Evolutionary conservation across 495 filamentous ascomycete genomes (phyloP), one percentile per base, ranked within the genome.

Genomic region (Penicillium desertorum): DNA sequence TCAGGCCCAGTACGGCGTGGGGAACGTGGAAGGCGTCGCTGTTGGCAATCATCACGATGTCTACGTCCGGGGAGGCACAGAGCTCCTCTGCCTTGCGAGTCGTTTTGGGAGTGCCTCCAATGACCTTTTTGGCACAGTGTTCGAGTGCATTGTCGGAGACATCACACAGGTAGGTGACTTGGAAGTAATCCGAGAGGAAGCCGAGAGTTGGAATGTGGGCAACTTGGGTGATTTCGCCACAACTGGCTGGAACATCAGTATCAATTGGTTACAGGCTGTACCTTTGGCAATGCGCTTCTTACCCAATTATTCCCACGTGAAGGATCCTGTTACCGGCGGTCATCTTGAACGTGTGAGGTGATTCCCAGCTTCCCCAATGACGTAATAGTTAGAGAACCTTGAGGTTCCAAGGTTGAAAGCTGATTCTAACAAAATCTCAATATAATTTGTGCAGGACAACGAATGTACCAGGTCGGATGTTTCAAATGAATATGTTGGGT

Each of bases 201-300:
- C 55, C 54, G 10, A 80, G 56, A 9, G 62, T 74, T 16, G 76
- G 76, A 29, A 80, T 61, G 52, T 80, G 78, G 34, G 70, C 59
- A 6, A 75, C 71, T 60, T 80, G 78, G 16, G 78, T 65, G 19
- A 80, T 65, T 32, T 76, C 54, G 29, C 59, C 59, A 25, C 59
- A 61, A 11, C 59, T 49, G 41, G 10, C 1, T 29, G 1, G 25
- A 17, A 9, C 3, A 19, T 41, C 1, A 41, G 44, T 23, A n/a
- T 29, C 7, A 36, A 29, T 16, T 9, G 16, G 4, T 2, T 44
- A 20, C 5, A 30, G 19, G 23, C 5, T 25, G 23, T 25, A 1
- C 2, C 14, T 32, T 30, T 30, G 39, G 4, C 1, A 42, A 16
- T 41, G 36, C 14, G 22, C 0, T 41, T 42, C 20, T 32, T 53